A percentile compares a stretch with the other conserved stretches of the same genome.
Evolutionary conservation across 139 green algal genomes (phyloP).

Genomic region (Chlorella sp.): DNA sequence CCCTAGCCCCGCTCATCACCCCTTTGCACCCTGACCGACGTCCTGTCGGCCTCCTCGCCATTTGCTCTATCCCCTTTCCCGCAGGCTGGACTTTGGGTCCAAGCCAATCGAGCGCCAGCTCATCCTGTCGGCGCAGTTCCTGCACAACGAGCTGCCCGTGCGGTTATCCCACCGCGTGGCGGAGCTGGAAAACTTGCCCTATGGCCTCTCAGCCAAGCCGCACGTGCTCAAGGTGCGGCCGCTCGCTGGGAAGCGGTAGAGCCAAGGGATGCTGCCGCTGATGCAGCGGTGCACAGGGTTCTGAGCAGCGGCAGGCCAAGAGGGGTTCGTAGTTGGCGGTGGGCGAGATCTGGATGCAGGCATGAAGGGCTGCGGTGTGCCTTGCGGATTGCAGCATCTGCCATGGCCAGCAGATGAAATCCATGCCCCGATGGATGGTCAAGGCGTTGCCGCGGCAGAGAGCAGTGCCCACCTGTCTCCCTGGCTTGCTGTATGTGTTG

Average conservation of each 20-base stretch:
- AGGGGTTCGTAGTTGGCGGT: neutral
- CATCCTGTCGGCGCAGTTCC: conserved; percentile 95
- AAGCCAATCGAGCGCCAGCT: conserved; percentile 95
- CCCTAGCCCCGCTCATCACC: neutral
- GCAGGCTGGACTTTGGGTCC: conserved; percentile 96
- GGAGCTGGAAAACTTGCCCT: conserved; percentile 98
- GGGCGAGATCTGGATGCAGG: too few relatives aligned
- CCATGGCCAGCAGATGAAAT: too few relatives aligned
- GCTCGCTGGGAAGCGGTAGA: neutral
- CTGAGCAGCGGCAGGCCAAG: neutral
- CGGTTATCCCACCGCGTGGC: conserved; percentile 94
- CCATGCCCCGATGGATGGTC: too few relatives aligned
- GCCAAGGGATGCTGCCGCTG: neutral
- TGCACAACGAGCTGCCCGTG: conserved; percentile 97
- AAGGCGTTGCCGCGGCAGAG: too few relatives aligned
- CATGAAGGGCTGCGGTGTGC: neutral
- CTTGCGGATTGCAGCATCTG: neutral
- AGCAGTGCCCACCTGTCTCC: too few relatives aligned
- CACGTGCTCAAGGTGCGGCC: conserved; percentile 88
- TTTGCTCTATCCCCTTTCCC: neutral
- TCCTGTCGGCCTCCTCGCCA: neutral
- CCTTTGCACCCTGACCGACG: too few relatives aligned
- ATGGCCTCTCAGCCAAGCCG: conserved; percentile 90
- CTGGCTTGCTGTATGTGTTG: too few relatives aligned
- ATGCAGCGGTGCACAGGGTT: neutral